Base-by-base conservation (phyloP, 2,329 filamentous ascomycete genomes). In the Dactylellina cionopaga region DNA sequence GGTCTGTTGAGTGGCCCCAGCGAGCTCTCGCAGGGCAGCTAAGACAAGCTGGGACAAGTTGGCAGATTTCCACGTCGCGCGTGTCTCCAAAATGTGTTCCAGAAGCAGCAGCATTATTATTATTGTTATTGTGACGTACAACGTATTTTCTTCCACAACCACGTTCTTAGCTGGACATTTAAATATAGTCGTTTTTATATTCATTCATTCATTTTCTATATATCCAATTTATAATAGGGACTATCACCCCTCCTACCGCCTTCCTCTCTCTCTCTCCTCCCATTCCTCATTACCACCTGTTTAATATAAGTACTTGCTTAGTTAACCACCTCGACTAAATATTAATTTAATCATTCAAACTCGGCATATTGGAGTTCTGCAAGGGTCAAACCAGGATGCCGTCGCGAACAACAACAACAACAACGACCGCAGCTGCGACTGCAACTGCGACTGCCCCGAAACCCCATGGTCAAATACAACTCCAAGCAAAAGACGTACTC, bases 11-110 rank as follows among this genome's bases (percentile, higher is more conserved):
- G 54, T 55, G 55, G 51, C 56, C 63, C 63, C 52, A 68, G 43
- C 49, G 33, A 64, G 39, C 27, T 46, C 55, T 47, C 52, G 44
- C 43, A 39, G 33, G 25, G 15, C 29, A 44, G 56, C 56, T 49
- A 62, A 17, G 44, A 51, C 37, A 22, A 44, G 44, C 24, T 25
- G 58, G 35, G 44, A 55, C 24, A 43, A 52, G 3, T 11, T 33
- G 46, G 5, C 31, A 29, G 31, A 29, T 55, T 60, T 69, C 64
- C 64, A 69, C 64, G 64, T 69, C 64, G 64, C 54, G 64, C 64
- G 55, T 39, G 22, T 54, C 43, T 25, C 33, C 15, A 29, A 56
- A 55, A 47, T 49, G 33, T 46, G 52, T 56, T 68, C 52, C 54
- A 55, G 31, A 65, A 55, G 31, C 27, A n/a, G n/a, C n/a, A n/a